Conservation (phyloP, 2,329 filamentous ascomycete species). For the Didymella arachidicola region DNA sequence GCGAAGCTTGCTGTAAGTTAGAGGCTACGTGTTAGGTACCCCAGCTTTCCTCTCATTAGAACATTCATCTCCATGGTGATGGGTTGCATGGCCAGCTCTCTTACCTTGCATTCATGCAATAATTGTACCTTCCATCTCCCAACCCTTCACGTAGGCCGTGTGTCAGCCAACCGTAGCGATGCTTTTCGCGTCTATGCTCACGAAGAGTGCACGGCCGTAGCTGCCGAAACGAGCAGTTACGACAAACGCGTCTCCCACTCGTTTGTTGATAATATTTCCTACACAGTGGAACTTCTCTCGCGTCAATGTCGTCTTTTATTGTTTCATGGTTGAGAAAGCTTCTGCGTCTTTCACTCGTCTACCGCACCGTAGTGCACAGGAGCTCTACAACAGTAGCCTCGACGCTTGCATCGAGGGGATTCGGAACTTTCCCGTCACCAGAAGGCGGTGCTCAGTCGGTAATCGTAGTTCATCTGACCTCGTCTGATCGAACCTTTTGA, state of each 20-base stretch:
- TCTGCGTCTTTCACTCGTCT: background rate
- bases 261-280: background rate
- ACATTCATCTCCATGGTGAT: background rate
- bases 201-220: background rate
- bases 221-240: background rate
- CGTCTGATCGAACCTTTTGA: constrained; percentile 1
- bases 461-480: background rate
- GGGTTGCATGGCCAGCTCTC: background rate
- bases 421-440: constrained; percentile 22
- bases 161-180: background rate
- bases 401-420: constrained; percentile 32
- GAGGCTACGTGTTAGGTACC: background rate
- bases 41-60: background rate
- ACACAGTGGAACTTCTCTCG: too few species aligned
- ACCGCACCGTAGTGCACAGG: constrained; percentile 20
- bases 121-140: background rate
- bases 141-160: background rate
- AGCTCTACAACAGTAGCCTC: constrained; percentile 22
- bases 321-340: constrained; percentile 22
- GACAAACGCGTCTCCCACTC: background rate
- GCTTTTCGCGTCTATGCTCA: background rate
- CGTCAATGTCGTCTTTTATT: background rate
- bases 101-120: background rate
- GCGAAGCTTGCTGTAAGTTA: background rate
- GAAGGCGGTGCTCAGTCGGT: constrained; percentile 4